These are phyloP conservation scores for Bremia lactucae DNA, from an alignment of 352 stramenopile species.

Conservation along the genomic window DNA sequence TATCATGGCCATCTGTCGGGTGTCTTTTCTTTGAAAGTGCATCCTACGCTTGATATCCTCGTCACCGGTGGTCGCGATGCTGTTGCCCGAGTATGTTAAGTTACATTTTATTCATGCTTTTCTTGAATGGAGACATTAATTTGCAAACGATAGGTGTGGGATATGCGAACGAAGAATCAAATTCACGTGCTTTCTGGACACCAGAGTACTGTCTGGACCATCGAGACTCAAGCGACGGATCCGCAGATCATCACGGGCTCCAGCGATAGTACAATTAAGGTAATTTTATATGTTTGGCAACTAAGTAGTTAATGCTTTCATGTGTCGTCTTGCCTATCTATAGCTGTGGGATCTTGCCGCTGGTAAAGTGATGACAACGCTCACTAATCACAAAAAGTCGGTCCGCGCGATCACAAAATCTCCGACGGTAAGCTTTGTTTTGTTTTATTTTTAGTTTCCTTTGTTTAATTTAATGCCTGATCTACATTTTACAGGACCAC, in stretches of 20 bases:
- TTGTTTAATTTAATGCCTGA: not conserved
- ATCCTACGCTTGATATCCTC: constrained; percentile 97
- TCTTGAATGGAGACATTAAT: too few relatives aligned
- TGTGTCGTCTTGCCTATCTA: constrained; percentile 1
- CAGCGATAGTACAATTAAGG: constrained; percentile 92
- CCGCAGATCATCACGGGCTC: constrained; percentile 90
- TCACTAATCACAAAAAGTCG: constrained; percentile 99
- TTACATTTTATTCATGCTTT: too few relatives aligned
- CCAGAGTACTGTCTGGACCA: constrained; percentile 90
- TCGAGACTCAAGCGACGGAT: constrained; percentile 94
- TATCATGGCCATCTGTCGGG: constrained; percentile 99
- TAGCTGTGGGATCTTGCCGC: constrained; percentile 96
- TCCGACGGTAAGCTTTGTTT: constrained; percentile 38
- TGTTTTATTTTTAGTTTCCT: not conserved
- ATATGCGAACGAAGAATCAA: constrained; percentile 98
- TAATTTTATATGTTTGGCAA: constrained; percentile 7
- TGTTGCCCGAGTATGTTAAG: constrained; percentile 68
- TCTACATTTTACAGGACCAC: constrained; percentile 63
- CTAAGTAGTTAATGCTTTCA: not conserved
- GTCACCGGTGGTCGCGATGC: constrained; percentile 92
- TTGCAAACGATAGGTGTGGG: constrained; percentile 84
- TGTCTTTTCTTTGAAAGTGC: constrained; percentile 95
- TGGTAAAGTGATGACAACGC: constrained; percentile 95
- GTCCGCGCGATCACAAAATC: constrained; percentile 88
- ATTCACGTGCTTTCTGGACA: constrained; percentile 96